Base-by-base conservation (phyloP, 768 basidiomycete species). In the Crucibulum laeve region DNA sequence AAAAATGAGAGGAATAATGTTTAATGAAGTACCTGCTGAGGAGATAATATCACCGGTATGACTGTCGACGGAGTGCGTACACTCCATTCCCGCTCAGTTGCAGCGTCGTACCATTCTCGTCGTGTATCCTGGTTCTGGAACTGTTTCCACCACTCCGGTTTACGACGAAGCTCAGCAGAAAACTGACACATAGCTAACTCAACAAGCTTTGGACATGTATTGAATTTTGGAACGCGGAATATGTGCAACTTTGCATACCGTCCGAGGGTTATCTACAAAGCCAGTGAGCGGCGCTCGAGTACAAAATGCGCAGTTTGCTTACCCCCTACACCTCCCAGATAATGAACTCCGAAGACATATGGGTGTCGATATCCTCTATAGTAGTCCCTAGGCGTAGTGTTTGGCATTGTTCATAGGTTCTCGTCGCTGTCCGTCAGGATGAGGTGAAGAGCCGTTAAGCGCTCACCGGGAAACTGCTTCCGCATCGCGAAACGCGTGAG, bases 101-200 rank as follows among this genome's bases (percentile, higher is more conserved):
- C 67, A 28, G 60, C 49, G 7, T 51, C 39, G 1, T 51, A 41
- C 75, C 72, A 77, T 8, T 51, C 48, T 13, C 53, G 47, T 43
- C 63, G 57, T 4, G 48, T 42, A 14, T 54, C 49, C 11, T 52
- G 47, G 36, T 66, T 54, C 24, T 52, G 51, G 42, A 57, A 54
- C 15, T 44, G 25, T n/a, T 46, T 58, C 68, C 68, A 73, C 77
- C 77, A 78, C 8, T 65, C 53, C 0, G 55, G 48, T 22, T 61
- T 59, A 15, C 59, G 53, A 17, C 75, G 64, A 33, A 79, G 55
- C 37, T 65, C 61, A 13, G 66, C 67, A 25, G 76, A 78, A 45
- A 71, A 58, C 41, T 67, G 58, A 23, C 64, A 65, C 76, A 80
- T 78, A 1, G 74, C 75, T 38, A 75, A 51, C 38, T 80, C 77